Evolutionary conservation across 1,139 yeast species (phyloP).

Genomic region (Entelexis paramagnoliae): DNA sequence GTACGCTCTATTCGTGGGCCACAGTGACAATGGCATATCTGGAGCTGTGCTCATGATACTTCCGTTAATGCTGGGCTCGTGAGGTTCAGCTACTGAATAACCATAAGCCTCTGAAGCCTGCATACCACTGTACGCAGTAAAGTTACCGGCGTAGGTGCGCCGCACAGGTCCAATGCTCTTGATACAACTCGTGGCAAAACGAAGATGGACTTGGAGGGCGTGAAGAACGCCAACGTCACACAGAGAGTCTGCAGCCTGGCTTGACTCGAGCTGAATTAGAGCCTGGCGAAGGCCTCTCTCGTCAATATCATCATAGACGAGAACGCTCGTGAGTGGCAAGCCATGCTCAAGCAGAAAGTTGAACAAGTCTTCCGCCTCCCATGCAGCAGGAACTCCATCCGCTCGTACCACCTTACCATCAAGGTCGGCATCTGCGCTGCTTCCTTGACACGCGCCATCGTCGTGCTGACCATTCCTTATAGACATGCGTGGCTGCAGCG

Average conservation of each 20-base stretch:
- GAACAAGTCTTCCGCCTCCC: slow-evolving; percentile 18
- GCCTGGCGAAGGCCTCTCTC: slow-evolving; percentile 17
- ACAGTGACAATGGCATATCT: not conserved
- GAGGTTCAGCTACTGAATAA: slow-evolving; percentile 14
- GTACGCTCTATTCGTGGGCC: not conserved
- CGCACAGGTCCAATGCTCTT: slow-evolving; percentile 17
- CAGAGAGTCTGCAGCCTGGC: not conserved
- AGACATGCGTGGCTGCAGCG: not conserved
- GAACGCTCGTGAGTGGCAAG: slow-evolving; percentile 10
- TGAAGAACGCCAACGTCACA: not conserved
- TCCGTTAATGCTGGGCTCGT: slow-evolving; percentile 5
- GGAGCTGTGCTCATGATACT: not conserved
- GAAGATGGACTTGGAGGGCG: slow-evolving; percentile 4
- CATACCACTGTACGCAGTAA: slow-evolving; percentile 13
- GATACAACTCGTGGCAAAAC: slow-evolving; percentile 11
- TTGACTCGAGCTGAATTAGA: slow-evolving; percentile 10
- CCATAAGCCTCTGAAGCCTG: slow-evolving; percentile 5
- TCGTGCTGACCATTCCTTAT: not conserved
- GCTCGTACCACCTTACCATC: slow-evolving; percentile 15
- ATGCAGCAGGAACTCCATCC: slow-evolving; percentile 15
- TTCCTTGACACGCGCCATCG: not conserved
- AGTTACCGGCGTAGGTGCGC: slow-evolving; percentile 13
- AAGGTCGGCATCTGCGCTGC: not conserved
- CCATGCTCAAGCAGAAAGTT: slow-evolving; percentile 5
- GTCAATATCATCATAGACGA: slow-evolving; percentile 20